phyloP scores from a whole-genome alignment of 306 rosid species.

The Malus fusca region DNA sequence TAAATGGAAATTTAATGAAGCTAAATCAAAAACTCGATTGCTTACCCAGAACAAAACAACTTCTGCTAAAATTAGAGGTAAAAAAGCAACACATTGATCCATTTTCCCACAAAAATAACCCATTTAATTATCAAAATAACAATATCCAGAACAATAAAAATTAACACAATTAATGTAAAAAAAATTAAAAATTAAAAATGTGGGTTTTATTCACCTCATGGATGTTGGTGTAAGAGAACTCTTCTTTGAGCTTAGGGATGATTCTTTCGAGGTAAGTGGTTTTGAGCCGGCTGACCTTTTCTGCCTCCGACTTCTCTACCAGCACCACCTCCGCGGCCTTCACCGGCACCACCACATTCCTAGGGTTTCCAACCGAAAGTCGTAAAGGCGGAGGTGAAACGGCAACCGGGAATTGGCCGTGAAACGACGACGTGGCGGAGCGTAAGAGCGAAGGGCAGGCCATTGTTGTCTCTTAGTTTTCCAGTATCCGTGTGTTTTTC shows the following conservation, averaged over 20 bases:
- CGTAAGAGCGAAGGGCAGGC: constrained; percentile 57
- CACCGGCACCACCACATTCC: constrained; percentile 37
- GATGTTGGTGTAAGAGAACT: constrained; percentile 65
- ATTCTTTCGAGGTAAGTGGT: constrained; percentile 55
- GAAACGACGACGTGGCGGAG: constrained; percentile 62
- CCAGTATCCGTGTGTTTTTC: background rate
- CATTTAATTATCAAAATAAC: background rate
- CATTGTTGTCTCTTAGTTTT: constrained; percentile 24
- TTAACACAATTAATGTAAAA: background rate
- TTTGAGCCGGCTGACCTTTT: constrained; percentile 55
- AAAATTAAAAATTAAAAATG: background rate
- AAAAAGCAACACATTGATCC: background rate
- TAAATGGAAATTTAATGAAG: background rate
- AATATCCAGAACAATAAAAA: background rate
- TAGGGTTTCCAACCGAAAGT: constrained; percentile 19
- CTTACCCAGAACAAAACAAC: background rate
- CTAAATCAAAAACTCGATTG: background rate
- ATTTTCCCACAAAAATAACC: background rate
- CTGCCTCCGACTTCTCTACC: constrained; percentile 80
- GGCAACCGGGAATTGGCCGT: constrained; percentile 38
- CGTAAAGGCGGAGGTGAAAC: constrained; percentile 26
- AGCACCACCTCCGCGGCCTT: constrained; percentile 54
- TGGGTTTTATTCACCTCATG: constrained; percentile 42
- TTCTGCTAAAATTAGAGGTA: background rate
- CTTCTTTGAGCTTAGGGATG: constrained; percentile 76